phyloP scores from a whole-genome alignment of 352 stramenopile genomes.

The Saprolegnia diclina region DNA sequence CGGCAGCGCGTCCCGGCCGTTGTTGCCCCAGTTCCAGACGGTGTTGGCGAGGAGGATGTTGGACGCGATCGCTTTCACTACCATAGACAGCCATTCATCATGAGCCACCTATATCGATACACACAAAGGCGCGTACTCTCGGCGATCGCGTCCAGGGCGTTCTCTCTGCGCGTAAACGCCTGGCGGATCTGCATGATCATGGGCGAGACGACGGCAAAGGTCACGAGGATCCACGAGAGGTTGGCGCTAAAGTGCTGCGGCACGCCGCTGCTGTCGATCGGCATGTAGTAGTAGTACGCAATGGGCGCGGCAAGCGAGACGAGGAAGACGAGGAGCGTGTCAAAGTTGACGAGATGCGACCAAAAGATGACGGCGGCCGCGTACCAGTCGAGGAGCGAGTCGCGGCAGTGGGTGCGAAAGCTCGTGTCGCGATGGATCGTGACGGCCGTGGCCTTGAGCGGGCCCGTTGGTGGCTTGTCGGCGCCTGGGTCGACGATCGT shows the following conservation, averaged over 20 bases:
- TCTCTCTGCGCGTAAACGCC: conserved; percentile 64
- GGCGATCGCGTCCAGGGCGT: conserved; percentile 59
- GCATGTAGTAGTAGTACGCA: conserved; percentile 39
- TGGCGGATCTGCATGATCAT: conserved; percentile 88
- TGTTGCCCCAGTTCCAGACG: conserved; percentile 76
- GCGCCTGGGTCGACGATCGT: not conserved
- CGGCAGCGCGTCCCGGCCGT: conserved; percentile 53
- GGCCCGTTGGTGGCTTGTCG: not conserved
- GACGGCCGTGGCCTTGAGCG: not conserved
- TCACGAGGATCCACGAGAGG: conserved; percentile 78
- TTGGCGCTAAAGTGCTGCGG: conserved; percentile 55
- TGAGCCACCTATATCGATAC: not conserved
- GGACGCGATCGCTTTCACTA: conserved; percentile 53
- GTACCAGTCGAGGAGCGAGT: conserved; percentile 70
- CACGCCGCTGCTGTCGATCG: conserved; percentile 28
- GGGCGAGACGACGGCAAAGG: conserved; percentile 73
- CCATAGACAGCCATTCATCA: not conserved
- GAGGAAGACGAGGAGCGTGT: conserved; percentile 62
- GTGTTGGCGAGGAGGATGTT: conserved; percentile 74
- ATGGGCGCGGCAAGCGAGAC: conserved; percentile 53
- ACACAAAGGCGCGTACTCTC: conserved; percentile 36
- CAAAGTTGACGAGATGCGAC: conserved; percentile 70
- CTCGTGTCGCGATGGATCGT: not conserved
- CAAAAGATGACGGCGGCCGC: conserved; percentile 68
- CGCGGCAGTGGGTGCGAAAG: conserved; percentile 30